Conservation (phyloP, 345 rosid genomes). For the Salix suchowensis region DNA sequence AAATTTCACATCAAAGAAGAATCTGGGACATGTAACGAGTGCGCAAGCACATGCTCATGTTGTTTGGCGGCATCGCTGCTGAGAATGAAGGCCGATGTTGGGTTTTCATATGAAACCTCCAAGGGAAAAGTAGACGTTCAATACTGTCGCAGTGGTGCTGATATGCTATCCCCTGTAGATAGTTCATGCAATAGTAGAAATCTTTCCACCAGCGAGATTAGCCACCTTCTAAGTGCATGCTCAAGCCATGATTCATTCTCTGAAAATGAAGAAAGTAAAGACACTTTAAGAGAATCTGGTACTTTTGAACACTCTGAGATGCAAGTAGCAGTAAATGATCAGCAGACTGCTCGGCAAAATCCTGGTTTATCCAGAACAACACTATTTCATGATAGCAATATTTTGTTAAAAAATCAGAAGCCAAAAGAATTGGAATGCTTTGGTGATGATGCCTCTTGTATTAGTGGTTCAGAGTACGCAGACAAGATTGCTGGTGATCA, state of each 20-base stretch:
- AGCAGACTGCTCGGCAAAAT: neutral
- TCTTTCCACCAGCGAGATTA: constrained; percentile 19
- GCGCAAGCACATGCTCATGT: constrained; percentile 11
- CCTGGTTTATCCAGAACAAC: neutral
- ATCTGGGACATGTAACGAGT: constrained; percentile 3
- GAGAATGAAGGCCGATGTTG: constrained; percentile 6
- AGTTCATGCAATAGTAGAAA: constrained; percentile 7
- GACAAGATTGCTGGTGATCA: constrained; percentile 8
- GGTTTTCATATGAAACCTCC: constrained; percentile 9
- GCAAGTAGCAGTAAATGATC: neutral
- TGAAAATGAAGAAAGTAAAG: constrained; percentile 21
- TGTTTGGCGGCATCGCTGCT: constrained; percentile 10
- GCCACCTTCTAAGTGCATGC: constrained; percentile 22
- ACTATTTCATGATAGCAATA: neutral
- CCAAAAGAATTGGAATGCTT: constrained; percentile 11
- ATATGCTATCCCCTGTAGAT: constrained; percentile 1
- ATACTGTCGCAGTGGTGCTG: constrained; percentile 8
- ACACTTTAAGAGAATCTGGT: constrained; percentile 3
- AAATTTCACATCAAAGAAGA: constrained; percentile 7
- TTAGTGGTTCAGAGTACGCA: constrained; percentile 6
- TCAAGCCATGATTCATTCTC: constrained; percentile 24
- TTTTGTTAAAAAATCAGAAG: neutral
- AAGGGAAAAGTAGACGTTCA: constrained; percentile 8
- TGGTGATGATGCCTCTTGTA: constrained; percentile 22
- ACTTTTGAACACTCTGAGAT: neutral